Evolutionary conservation across 2,329 filamentous ascomycete species (phyloP).

Genomic region (Aureobasidium vineae): DNA sequence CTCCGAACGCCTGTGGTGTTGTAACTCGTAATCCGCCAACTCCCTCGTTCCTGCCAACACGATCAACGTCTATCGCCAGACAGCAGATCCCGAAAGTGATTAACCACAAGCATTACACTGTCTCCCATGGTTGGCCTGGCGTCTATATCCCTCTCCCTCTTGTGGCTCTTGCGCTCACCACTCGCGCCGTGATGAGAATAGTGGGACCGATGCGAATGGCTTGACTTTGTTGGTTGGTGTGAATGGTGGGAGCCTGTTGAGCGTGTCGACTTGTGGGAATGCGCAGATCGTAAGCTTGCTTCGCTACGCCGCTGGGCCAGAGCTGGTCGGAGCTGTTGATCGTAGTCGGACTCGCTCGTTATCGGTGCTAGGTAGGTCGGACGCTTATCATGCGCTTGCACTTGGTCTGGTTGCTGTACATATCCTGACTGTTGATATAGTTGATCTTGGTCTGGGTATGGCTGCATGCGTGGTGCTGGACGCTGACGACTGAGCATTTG

Average conservation of each 20-base stretch:
- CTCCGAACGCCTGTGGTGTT: background rate
- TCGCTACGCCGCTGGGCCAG: background rate
- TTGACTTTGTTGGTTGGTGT: background rate
- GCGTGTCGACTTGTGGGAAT: constrained; percentile 10
- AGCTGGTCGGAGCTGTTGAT: background rate
- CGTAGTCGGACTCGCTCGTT: background rate
- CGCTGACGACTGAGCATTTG: background rate
- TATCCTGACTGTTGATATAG: background rate
- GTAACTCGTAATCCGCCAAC: background rate
- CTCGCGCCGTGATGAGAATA: background rate
- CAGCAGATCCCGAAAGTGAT: constrained; percentile 11
- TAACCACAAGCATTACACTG: constrained; percentile 20
- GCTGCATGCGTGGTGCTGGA: background rate
- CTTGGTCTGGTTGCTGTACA: background rate
- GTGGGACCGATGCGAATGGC: background rate
- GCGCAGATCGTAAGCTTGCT: background rate
- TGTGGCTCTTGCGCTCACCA: background rate
- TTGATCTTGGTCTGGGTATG: background rate
- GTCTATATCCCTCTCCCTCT: constrained; percentile 4
- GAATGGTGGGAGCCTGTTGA: constrained; percentile 5
- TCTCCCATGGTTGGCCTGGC: constrained; percentile 21
- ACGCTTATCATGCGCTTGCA: background rate
- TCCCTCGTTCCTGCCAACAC: background rate
- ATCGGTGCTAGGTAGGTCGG: background rate
- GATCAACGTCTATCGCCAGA: constrained; percentile 10